These are phyloP conservation scores for Penicillium soppii DNA, from an alignment of 495 filamentous ascomycete genomes.

Conservation along the genomic window DNA sequence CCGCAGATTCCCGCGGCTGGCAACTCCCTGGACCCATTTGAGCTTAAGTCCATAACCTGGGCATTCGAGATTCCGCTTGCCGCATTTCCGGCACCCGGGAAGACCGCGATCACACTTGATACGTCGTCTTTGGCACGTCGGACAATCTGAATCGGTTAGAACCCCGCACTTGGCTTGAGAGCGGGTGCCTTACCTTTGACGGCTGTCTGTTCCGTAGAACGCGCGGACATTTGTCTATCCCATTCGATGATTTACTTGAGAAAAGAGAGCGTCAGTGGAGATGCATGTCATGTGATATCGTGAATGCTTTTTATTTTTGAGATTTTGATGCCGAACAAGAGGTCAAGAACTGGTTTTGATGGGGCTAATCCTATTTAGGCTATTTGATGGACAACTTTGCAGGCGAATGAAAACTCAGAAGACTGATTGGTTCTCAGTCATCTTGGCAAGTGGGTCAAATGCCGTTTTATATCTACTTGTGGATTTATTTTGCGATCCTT, in stretches of 20 bases:
- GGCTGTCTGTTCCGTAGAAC: slow-evolving; percentile 10
- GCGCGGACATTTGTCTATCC: slow-evolving; percentile 15
- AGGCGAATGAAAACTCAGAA: no score
- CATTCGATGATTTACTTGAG: background rate
- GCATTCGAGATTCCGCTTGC: slow-evolving; percentile 42
- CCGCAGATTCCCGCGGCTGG: slow-evolving; percentile 36
- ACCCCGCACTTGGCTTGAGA: background rate
- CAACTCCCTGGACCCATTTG: slow-evolving; percentile 37
- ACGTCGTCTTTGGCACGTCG: slow-evolving; percentile 50
- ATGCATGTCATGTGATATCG: no score
- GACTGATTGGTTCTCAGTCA: no score
- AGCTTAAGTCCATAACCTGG: slow-evolving; percentile 43
- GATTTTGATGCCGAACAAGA: background rate
- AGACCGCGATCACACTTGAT: slow-evolving; percentile 47
- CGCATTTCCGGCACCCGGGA: slow-evolving; percentile 24
- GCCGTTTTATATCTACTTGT: no score
- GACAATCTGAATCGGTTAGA: slow-evolving; percentile 26
- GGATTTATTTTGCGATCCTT: no score
- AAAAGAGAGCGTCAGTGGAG: background rate
- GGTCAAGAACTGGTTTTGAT: no score
- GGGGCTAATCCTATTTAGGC: no score
- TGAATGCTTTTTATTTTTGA: no score
- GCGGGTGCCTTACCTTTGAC: slow-evolving; percentile 13
- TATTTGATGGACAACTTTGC: no score
- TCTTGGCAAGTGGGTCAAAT: no score